Evolutionary conservation across 225 moss, liverwort and hornwort species (phyloP), one percentile per base, ranked within the genome.

Genomic region (Neckera pumila): DNA sequence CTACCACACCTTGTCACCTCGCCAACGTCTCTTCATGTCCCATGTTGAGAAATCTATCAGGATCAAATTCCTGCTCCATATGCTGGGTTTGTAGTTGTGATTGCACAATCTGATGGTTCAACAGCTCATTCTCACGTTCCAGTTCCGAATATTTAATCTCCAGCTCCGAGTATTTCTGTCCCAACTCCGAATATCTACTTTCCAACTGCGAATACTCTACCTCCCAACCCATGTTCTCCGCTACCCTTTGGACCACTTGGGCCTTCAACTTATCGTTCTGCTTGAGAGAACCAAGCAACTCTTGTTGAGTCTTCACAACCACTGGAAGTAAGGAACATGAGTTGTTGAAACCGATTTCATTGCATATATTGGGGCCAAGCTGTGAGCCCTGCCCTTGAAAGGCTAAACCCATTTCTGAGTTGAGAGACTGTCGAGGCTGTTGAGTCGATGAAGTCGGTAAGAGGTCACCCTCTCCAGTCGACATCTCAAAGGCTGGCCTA

Each of bases 11-110:
- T 5, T 40, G 28, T 79, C 79, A 57, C 79, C 40, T 59, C 7
- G 58, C 5, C 18, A 12, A 12, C 26, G 56, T 38, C 12, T 28
- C 40, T 38, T 28, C 58, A 59, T 58, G 4, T 18, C 14, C 27
- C 58, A 12, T 36, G 2, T 4, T 22, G 15, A 78, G 3, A 38
- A 40, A 12, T 3, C 0, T 5, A 3, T 57, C 12, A 0, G 2
- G 0, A 38, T 38, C 79, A n/a, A 57, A 18, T 10, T 57, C 38
- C 3, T 1, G 36, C 8, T 54, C 14, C 6, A 6, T 2, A 21
- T 20, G 12, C 6, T 2, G 13, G 13, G 17, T 6, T 30, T 20
- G 34, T 13, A 21, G 33, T 34, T 33, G 51, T 76, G 34, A 21
- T 13, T 51, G 47, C 49, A 49, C 2, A 34, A 8, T 76, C 2